phyloP scores from a whole-genome alignment of 768 basidiomycete genomes.

The Fomitopsis serialis region DNA sequence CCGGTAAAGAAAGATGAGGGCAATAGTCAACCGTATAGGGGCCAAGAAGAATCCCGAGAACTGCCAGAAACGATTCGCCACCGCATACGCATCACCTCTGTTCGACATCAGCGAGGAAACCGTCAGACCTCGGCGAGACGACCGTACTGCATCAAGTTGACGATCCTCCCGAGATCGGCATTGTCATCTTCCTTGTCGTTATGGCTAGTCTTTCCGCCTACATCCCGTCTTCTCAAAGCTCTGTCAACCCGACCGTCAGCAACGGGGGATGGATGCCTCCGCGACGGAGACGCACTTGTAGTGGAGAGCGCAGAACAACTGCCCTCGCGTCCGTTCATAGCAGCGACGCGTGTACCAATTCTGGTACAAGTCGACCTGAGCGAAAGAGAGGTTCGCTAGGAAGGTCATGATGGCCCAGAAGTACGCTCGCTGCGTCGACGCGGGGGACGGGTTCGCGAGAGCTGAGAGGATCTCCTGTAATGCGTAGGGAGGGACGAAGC shows the following conservation, averaged over 20 bases:
- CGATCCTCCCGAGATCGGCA: constrained; percentile 65
- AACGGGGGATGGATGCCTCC: no score
- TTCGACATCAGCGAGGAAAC: neutral
- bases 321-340: constrained; percentile 68
- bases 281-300: constrained; percentile 42
- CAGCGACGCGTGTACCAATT: constrained; percentile 64
- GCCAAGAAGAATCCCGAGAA: constrained; percentile 59
- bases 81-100: constrained; percentile 67
- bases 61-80: constrained; percentile 70
- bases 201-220: constrained; percentile 40
- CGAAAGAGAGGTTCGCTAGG: constrained; percentile 60
- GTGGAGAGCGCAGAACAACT: constrained; percentile 65
- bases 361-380: constrained; percentile 57
- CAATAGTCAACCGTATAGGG: constrained; percentile 60
- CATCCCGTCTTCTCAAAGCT: constrained; percentile 53
- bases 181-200: constrained; percentile 21
- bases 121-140: neutral
- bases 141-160: constrained; percentile 69
- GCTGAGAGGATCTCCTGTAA: constrained; percentile 54
- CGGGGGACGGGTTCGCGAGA: constrained; percentile 35
- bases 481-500: constrained; percentile 63
- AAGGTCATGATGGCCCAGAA: constrained; percentile 58
- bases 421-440: constrained; percentile 42
- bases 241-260: constrained; percentile 2
- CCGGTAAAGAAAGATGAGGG: constrained; percentile 69